Evolutionary conservation across 139 green algal species (phyloP), one percentile per base, ranked within the genome.

Genomic region (Chlorokybus atmophyticus): DNA sequence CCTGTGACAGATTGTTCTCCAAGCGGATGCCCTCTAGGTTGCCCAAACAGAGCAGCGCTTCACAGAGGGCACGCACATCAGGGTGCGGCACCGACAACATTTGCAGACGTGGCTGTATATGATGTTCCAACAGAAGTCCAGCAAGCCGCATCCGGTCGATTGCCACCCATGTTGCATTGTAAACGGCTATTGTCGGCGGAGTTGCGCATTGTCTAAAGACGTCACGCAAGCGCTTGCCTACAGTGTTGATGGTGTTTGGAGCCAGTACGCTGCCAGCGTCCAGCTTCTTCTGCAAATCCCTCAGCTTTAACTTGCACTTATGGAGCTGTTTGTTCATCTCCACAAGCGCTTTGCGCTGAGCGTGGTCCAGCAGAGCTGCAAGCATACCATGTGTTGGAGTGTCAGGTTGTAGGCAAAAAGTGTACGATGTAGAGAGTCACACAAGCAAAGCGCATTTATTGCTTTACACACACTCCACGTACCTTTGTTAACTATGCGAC

Each of bases 401-500:
- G n/a, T n/a, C n/a, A n/a, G n/a, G n/a, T n/a, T n/a, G n/a, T n/a
- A n/a, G n/a, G n/a, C n/a, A n/a, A n/a, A n/a, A n/a, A n/a, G n/a
- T n/a, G n/a, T n/a, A n/a, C n/a, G n/a, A n/a, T n/a, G n/a, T n/a
- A n/a, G n/a, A n/a, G n/a, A n/a, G n/a, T n/a, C n/a, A n/a, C n/a
- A n/a, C n/a, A n/a, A n/a, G n/a, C n/a, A n/a, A n/a, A n/a, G n/a
- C n/a, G n/a, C n/a, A n/a, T n/a, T n/a, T n/a, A n/a, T n/a, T n/a
- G n/a, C n/a, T n/a, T n/a, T n/a, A n/a, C n/a, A n/a, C n/a, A n/a
- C n/a, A n/a, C n/a, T n/a, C n/a, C n/a, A n/a, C n/a, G n/a, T n/a
- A n/a, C n/a, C 65, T 54, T 67, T 75, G 53, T 67, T 67, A 23
- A 74, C 32, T 32, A 67, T 50, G 10, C 67, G 39, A 3, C 67